These are phyloP conservation scores for Uronychia binucleata DNA, from an alignment of 73 alveolate species.

Conservation along the genomic window DNA sequence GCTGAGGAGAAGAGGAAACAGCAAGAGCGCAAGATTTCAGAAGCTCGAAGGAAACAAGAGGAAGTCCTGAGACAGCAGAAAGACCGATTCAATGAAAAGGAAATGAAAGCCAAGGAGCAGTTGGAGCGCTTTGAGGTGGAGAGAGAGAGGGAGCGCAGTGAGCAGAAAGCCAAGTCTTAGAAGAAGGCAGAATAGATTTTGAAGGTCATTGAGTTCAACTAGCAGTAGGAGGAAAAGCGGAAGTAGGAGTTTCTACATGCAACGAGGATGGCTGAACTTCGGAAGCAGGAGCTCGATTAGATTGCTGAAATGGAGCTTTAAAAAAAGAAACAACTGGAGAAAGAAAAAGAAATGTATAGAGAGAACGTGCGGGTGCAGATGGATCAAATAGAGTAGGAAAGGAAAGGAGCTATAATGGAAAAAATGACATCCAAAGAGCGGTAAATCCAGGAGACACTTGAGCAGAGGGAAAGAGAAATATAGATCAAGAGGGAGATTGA, in stretches of 20 bases:
- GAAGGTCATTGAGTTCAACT: conserved; percentile 48
- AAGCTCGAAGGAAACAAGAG: conserved; percentile 33
- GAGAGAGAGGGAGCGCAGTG: conserved; percentile 31
- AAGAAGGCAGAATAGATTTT: conserved; percentile 22
- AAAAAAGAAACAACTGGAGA: neutral
- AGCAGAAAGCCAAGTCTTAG: neutral
- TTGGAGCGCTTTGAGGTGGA: conserved; percentile 14
- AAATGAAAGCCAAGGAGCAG: conserved; percentile 14
- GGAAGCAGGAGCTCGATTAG: conserved; percentile 12
- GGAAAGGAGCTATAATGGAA: conserved; percentile 8
- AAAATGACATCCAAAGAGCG: conserved; percentile 29
- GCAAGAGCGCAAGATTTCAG: conserved; percentile 22
- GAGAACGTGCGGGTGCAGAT: conserved; percentile 34
- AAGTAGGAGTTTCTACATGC: conserved; percentile 7
- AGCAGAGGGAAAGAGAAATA: conserved; percentile 30
- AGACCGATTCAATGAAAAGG: conserved; percentile 10
- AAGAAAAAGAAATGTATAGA: conserved; percentile 41
- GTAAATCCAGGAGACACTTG: conserved; percentile 2
- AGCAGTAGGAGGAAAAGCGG: conserved; percentile 29
- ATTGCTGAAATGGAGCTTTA: conserved; percentile 13
- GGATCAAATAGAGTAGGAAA: conserved; percentile 19
- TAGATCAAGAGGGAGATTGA: conserved; percentile 39
- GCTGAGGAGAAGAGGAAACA: conserved; percentile 25
- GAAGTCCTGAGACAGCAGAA: conserved; percentile 10
- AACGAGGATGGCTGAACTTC: conserved; percentile 25